phyloP scores from a whole-genome alignment of 1,284 basidiomycete species.

The Pseudozyma tsukubaensis region DNA sequence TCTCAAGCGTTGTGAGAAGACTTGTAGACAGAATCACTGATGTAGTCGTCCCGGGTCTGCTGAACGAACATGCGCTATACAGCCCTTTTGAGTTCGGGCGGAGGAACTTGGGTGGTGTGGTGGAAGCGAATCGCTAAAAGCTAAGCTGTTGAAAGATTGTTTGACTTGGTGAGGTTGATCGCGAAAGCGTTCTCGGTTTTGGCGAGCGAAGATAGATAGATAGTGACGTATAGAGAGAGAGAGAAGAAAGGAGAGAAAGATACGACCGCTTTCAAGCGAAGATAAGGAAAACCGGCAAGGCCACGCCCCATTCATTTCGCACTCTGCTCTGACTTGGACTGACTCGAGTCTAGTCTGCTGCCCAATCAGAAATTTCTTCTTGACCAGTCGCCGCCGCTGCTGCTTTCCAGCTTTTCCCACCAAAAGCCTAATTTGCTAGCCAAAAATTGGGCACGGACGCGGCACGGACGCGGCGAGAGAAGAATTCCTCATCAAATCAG shows the following conservation, averaged over 20 bases:
- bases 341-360: slow-evolving; percentile 18
- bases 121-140: not conserved
- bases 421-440: too few species aligned
- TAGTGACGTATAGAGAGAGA: slow-evolving; percentile 1
- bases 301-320: too few species aligned
- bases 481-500: slow-evolving; percentile 34
- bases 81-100: slow-evolving; percentile 41
- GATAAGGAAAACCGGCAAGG: slow-evolving; percentile 5
- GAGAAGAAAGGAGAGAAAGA: not conserved
- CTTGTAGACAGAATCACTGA: slow-evolving; percentile 62
- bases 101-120: slow-evolving; percentile 9
- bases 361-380: slow-evolving; percentile 8
- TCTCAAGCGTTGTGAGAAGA: slow-evolving; percentile 52
- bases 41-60: slow-evolving; percentile 67
- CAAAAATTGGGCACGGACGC: slow-evolving; percentile 14
- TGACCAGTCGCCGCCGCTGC: not conserved
- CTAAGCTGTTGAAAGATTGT: not conserved
- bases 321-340: not conserved
- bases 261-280: not conserved
- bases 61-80: slow-evolving; percentile 59
- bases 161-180: not conserved
- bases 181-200: not conserved
- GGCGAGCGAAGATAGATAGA: not conserved
- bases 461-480: slow-evolving; percentile 15
- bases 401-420: not conserved